Conservation (phyloP, 2,329 filamentous ascomycete species). For the Coniochaeta sp. region DNA sequence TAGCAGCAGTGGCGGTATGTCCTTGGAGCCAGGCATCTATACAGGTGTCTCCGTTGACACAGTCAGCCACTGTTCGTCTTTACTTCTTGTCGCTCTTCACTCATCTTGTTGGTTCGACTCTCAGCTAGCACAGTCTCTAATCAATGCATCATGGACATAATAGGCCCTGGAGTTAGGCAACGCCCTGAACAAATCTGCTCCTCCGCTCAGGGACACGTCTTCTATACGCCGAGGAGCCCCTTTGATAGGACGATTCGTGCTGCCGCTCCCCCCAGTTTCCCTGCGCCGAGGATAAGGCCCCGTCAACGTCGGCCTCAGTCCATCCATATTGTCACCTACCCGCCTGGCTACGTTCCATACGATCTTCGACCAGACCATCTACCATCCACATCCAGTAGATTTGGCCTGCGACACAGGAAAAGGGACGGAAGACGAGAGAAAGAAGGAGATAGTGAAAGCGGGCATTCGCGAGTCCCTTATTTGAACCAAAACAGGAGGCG, state of each 20-base stretch:
- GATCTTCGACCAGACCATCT: constrained; percentile 25
- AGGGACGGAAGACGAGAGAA: constrained; percentile 32
- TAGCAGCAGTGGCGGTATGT: neutral
- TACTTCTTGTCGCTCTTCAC: neutral
- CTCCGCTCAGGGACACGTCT: constrained; percentile 12
- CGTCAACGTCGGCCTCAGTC: constrained; percentile 46
- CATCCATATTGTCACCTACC: constrained; percentile 46
- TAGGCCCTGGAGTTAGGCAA: neutral
- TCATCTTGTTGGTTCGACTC: neutral
- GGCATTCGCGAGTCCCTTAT: neutral
- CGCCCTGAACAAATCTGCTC: neutral
- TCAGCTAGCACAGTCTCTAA: neutral
- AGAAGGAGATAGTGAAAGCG: constrained; percentile 16
- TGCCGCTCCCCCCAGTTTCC: constrained; percentile 19
- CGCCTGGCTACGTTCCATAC: constrained; percentile 29
- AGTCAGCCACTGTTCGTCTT: neutral
- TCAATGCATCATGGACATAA: neutral
- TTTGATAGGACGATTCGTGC: constrained; percentile 14
- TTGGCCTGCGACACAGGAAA: constrained; percentile 31
- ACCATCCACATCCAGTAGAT: constrained; percentile 21
- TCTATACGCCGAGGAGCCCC: constrained; percentile 16
- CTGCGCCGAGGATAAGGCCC: constrained; percentile 36
- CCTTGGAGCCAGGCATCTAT: neutral
- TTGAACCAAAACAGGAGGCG: constrained; percentile 15
- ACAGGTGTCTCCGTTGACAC: neutral